Base-by-base conservation (phyloP, 73 alveolate genomes). In the Tetrahymena elliotti region DNA sequence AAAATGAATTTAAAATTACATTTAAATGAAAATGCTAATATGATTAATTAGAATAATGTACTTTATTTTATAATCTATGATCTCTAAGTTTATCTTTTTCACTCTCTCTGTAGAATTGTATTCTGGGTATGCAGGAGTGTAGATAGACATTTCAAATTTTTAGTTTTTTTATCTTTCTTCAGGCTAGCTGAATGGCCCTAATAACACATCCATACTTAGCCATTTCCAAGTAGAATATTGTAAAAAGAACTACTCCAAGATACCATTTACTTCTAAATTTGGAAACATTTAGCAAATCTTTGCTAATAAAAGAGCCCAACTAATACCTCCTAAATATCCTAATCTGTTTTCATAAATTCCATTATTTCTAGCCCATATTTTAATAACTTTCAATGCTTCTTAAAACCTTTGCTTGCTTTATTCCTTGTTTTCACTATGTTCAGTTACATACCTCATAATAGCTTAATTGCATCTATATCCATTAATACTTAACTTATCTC, bases 121-220 rank as follows among this genome's bases (percentile, higher is more conserved):
- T 38, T 98, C 97, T 38, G 99, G 99, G 96, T 96, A 99, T 4
- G 99, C 99, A 22, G 99, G 99, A 31, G 99, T 99, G 54, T 98
- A 97, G 93, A 99, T 98, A 84, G 99, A 97, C 98, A 99, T 98
- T 83, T 97, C 96, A 93, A 96, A 84, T 38, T 94, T 54, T 24
- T 83, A 39, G 31, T 93, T 94, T 88, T 94, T 88, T 39, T 94
- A 68, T 33, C 93, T 88, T 35, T 94, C 96, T 34, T 92, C 93
- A 35, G 93, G 93, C 95, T 94, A 94, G 83, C 95, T 39, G 3
- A 88, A 40, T 3, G 95, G 83, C 13, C 83, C 83, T 39, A 94
- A 47, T 33, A 53, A 27, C 3, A 84, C 93, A 27, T 83, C 93
- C 41, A 84, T 88, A 33, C 52, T 83, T 35, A 95, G 97, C 99